Percentiles rank a stretch among this genome's conserved stretches.
Conservation (phyloP, 2,329 filamentous ascomycete species). For the Dothiorella sarmentorum region DNA sequence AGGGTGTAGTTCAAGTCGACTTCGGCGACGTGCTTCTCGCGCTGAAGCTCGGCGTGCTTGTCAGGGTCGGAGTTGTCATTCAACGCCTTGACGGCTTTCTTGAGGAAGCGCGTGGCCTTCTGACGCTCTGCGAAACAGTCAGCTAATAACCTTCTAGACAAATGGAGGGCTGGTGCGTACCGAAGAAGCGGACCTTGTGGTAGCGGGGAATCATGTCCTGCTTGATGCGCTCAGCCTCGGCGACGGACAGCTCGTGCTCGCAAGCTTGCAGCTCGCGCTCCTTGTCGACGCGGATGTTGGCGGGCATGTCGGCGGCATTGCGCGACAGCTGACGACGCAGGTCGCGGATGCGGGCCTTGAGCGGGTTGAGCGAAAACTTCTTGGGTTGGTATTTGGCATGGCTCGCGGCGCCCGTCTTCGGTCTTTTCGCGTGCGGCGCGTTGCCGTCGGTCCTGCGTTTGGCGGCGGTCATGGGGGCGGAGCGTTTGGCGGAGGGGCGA, state of each 20-base stretch:
- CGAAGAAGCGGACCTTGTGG: conserved; percentile 82
- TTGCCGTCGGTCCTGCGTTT: conserved; percentile 12
- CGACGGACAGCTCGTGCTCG: conserved; percentile 59
- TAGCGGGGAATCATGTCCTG: conserved; percentile 73
- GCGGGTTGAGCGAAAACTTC: conserved; percentile 48
- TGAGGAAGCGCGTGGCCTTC: conserved; percentile 66
- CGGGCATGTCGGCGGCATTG: conserved; percentile 59
- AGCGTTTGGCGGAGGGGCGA: neutral
- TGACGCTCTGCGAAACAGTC: conserved; percentile 57
- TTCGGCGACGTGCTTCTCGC: conserved; percentile 63
- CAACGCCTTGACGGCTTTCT: conserved; percentile 60
- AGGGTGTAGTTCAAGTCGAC: conserved; percentile 74
- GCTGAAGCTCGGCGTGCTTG: conserved; percentile 53
- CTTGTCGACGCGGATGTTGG: conserved; percentile 64
- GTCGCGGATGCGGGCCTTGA: conserved; percentile 69
- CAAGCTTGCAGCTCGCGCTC: conserved; percentile 69
- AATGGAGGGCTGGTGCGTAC: conserved; percentile 45
- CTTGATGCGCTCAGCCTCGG: conserved; percentile 59
- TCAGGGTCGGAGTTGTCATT: conserved; percentile 47
- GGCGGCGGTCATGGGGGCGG: neutral
- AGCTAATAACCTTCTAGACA: conserved; percentile 11
- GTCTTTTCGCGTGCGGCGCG: conserved; percentile 10
- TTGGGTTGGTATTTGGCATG: conserved; percentile 20
- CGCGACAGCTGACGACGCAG: conserved; percentile 64
- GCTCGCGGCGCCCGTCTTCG: conserved; percentile 28